Percentiles rank a stretch among this genome's conserved stretches.
Conservation (phyloP, 805 yeast genomes). For the Pichia cabralensis region DNA sequence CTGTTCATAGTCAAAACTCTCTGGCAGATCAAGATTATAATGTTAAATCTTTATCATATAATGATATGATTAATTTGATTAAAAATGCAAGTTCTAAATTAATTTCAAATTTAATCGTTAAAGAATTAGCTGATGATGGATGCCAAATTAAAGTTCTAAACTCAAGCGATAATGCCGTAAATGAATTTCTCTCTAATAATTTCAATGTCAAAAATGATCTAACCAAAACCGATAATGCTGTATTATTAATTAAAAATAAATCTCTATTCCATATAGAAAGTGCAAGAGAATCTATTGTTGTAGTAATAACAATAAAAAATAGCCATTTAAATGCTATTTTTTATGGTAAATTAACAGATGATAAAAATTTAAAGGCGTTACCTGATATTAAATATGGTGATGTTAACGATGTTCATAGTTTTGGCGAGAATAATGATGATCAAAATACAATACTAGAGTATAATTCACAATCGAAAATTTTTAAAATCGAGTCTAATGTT, state of each 20-base stretch:
- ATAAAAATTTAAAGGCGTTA: constrained; percentile 16
- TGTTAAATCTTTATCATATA: constrained; percentile 13
- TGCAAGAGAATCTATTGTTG: constrained; percentile 26
- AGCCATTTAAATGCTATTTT: constrained; percentile 24
- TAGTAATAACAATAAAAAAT: constrained; percentile 22
- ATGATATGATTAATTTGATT: constrained; percentile 30
- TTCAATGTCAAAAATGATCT: constrained; percentile 15
- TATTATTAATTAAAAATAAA: constrained; percentile 27
- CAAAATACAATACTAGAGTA: constrained; percentile 17
- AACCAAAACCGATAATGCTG: constrained; percentile 17
- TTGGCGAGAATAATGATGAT: too few relatives aligned
- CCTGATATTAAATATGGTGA: constrained; percentile 21
- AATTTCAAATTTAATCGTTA: constrained; percentile 42
- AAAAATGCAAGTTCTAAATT: constrained; percentile 37
- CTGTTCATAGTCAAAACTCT: not conserved
- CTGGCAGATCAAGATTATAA: not conserved
- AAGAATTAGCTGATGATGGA: constrained; percentile 34
- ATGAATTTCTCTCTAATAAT: constrained; percentile 18
- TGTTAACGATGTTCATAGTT: too few relatives aligned
- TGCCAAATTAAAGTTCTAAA: constrained; percentile 29
- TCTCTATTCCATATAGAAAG: constrained; percentile 28
- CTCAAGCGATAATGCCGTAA: constrained; percentile 13
- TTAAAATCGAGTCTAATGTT: constrained; percentile 21
- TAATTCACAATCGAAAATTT: constrained; percentile 18
- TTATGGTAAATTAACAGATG: constrained; percentile 24